Evolutionary conservation across 1,284 basidiomycete species (phyloP), one percentile per base, ranked within the genome.

Genomic region (Neonothopanus nambi): DNA sequence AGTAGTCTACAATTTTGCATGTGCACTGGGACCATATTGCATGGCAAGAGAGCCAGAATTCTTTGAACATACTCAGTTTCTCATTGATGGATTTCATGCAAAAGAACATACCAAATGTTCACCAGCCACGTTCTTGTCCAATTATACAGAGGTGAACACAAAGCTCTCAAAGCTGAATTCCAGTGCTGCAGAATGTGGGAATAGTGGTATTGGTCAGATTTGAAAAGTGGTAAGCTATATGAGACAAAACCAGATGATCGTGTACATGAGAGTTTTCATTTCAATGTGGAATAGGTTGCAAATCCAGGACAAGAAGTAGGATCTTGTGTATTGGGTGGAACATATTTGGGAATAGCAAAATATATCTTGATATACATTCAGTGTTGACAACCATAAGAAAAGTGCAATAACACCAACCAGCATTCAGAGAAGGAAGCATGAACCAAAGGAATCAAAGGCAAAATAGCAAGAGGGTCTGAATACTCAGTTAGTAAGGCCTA

Each of bases 151-250:
- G 0, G 54, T 62, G n/a, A 61, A 69, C 47, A 60, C 63, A 11
- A 28, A 48, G 1, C 52, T 72, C 1, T 26, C 41, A 1, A 18
- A 18, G 1, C 57, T 69, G 3, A 73, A 73, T 45, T 64, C 64
- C 1, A 72, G 71, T 58, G 65, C 70, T 23, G 70, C 63, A 1
- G 70, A 72, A 55, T 70, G 69, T 48, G 68, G 69, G 6, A 73
- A 73, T 49, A 49, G 61, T 18, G 68, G 64, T 0, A 45, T 71
- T 3, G 45, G 30, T 4, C 41, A 61, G 0, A 72, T 72, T 15
- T 54, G 69, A 0, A 72, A 71, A 42, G 59, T 58, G 5, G 65
- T 71, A 0, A 71, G 71, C 42, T 73, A 69, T 40, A 73, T 73
- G 71, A 47, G 46, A 0, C 66, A 71, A 37, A 50, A 52, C 0